Evolutionary conservation across 2,329 filamentous ascomycete species (phyloP).

Genomic region (Colletotrichum sansevieriae): DNA sequence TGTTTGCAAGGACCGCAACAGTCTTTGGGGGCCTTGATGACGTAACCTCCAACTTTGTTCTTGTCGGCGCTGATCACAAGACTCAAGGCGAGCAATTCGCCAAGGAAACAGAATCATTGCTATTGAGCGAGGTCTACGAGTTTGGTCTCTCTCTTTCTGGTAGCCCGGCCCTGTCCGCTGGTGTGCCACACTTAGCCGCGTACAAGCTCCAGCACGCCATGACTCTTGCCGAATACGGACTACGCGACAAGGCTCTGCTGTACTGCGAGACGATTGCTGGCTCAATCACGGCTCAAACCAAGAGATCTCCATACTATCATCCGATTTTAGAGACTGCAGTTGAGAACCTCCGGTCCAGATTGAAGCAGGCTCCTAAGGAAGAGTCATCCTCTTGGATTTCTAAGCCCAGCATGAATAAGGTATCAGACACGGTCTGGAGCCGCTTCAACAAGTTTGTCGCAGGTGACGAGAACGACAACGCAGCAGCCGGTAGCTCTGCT

Average conservation of each 20-base stretch:
- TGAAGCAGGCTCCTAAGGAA: slow-evolving; percentile 89
- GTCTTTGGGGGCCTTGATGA: slow-evolving; percentile 89
- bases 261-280: slow-evolving; percentile 89
- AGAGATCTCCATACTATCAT: slow-evolving; percentile 89
- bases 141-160: slow-evolving; percentile 83
- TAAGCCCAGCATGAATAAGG: slow-evolving; percentile 95
- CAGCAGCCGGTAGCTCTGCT: slow-evolving; percentile 67
- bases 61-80: slow-evolving; percentile 87
- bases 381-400: slow-evolving; percentile 89
- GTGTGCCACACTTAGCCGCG: slow-evolving; percentile 84
- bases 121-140: slow-evolving; percentile 97
- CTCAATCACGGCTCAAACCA: slow-evolving; percentile 84
- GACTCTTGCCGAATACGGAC: slow-evolving; percentile 85
- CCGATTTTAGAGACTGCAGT: slow-evolving; percentile 78
- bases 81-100: slow-evolving; percentile 78
- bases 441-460: slow-evolving; percentile 97
- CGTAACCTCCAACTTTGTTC: slow-evolving; percentile 79
- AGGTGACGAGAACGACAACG: slow-evolving; percentile 83
- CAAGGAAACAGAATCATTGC: slow-evolving; percentile 85
- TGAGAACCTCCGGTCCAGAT: slow-evolving; percentile 84
- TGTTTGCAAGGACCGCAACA: slow-evolving; percentile 81
- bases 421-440: slow-evolving; percentile 89
- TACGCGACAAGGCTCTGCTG: slow-evolving; percentile 83
- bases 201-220: slow-evolving; percentile 94
- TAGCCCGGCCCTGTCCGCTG: slow-evolving; percentile 61